Base-by-base conservation (phyloP, 495 filamentous ascomycete genomes). In the Aspergillus mulundensis region DNA sequence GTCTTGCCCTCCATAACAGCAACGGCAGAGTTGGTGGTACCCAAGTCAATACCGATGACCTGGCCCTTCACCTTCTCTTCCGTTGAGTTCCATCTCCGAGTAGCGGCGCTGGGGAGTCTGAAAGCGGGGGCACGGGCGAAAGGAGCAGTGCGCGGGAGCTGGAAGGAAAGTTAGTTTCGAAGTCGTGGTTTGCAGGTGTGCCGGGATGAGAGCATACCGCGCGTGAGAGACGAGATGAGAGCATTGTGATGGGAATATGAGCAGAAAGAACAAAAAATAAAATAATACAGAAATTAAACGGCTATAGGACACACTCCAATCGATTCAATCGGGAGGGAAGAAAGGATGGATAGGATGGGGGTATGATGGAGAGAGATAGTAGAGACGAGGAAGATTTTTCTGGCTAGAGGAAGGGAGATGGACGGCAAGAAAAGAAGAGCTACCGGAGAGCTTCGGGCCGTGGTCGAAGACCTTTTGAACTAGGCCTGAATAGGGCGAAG, bases 21-120 rank as follows among this genome's bases (percentile, higher is more conserved):
- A 52, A 98, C 94, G 45, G 94, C 94, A 32, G 94, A 97, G 84
- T 98, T 98, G 61, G 94, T 98, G 70, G 94, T 98, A 93, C 94
- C 94, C 66, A 98, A 80, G 83, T 98, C 94, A 73, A 98, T 97
- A 83, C 94, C 94, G 63, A 98, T 97, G 71, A 98, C 94, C 70
- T 87, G 77, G 67, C 95, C 95, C 80, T 94, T 90, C 53, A 97
- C 88, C 79, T 91, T 91, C 70, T 85, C 84, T 69, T 93, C 89
- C 53, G 91, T 91, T 50, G 88, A 89, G 74, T 95, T 89, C 77
- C 85, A 90, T 77, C 88, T 72, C 73, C 81, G 75, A 80, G 85
- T 82, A 72, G 86, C 66, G 66, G 78, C 73, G 57, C 73, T 67
- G 53, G 85, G 77, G 54, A 81, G 65, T 73, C 80, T 77, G 71